Evolutionary conservation across 2,329 filamentous ascomycete species (phyloP).

Genomic region (Fusarium sp.): DNA sequence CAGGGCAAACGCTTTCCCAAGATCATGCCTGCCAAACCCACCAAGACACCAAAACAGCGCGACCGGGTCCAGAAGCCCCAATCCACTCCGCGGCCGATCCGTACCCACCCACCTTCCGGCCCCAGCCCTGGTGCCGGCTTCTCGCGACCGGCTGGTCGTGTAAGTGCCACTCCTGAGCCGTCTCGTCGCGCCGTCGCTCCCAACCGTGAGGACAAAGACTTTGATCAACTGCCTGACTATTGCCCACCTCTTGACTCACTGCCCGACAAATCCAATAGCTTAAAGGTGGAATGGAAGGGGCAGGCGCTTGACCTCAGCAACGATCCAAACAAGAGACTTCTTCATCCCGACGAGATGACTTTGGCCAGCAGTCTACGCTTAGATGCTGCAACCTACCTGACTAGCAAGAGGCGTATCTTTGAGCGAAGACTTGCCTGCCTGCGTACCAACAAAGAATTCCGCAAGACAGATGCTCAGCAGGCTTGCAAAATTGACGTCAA

Average conservation of each 20-base stretch:
- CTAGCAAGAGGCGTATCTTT: conserved; percentile 94
- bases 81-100: conserved; percentile 52
- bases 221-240: conserved; percentile 75
- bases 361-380: conserved; percentile 84
- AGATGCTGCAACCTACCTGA: conserved; percentile 88
- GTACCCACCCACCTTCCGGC: conserved; percentile 44
- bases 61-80: conserved; percentile 55
- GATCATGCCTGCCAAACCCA: conserved; percentile 58
- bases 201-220: conserved; percentile 86
- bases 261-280: conserved; percentile 72
- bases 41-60: conserved; percentile 49
- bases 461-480: conserved; percentile 95
- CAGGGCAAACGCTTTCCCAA: conserved; percentile 54
- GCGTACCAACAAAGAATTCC: conserved; percentile 81
- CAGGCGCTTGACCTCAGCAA: conserved; percentile 79
- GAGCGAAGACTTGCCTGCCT: conserved; percentile 76
- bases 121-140: conserved; percentile 34
- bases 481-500: conserved; percentile 99
- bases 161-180: conserved; percentile 63
- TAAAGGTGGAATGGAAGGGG: conserved; percentile 91
- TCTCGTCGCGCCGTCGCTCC: conserved; percentile 67
- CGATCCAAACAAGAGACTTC: conserved; percentile 75
- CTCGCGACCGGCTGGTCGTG: conserved; percentile 48
- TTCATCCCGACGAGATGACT: conserved; percentile 82
- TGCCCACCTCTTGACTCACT: conserved; percentile 77